Conservation (phyloP, 2,329 filamentous ascomycete species). For the Aureobasidium sp. region DNA sequence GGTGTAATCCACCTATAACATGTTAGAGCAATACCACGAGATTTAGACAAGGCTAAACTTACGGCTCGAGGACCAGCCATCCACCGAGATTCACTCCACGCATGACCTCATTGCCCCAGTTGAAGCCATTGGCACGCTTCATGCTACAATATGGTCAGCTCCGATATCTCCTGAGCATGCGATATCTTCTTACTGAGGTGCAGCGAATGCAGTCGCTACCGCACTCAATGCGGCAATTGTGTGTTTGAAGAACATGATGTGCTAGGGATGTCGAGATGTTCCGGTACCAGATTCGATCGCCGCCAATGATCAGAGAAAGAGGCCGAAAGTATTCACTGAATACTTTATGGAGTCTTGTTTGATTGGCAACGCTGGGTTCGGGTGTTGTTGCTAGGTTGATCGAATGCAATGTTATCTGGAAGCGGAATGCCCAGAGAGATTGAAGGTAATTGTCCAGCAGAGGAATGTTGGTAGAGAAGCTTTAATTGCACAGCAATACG, state of each 20-base stretch:
- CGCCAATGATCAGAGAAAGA: neutral
- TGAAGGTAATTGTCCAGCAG: slow-evolving; percentile 12
- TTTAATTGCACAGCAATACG: slow-evolving; percentile 14
- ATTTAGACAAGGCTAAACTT: slow-evolving; percentile 19
- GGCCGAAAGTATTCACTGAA: neutral
- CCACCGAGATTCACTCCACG: slow-evolving; percentile 46
- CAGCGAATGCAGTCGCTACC: slow-evolving; percentile 21
- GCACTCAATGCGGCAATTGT: slow-evolving; percentile 24
- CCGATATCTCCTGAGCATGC: neutral
- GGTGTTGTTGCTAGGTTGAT: slow-evolving; percentile 5
- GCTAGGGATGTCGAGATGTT: slow-evolving; percentile 5
- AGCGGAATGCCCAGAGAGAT: slow-evolving; percentile 15
- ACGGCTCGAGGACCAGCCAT: slow-evolving; percentile 44
- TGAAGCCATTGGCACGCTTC: slow-evolving; percentile 29
- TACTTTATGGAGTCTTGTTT: neutral
- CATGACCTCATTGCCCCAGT: slow-evolving; percentile 45
- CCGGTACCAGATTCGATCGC: neutral
- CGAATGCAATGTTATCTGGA: slow-evolving; percentile 11
- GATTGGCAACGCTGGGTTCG: slow-evolving; percentile 2
- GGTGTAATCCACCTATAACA: slow-evolving; percentile 47
- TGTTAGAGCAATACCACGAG: neutral
- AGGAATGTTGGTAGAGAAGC: slow-evolving; percentile 12
- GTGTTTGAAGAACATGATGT: slow-evolving; percentile 24
- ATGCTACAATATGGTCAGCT: neutral
- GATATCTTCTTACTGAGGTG: slow-evolving; percentile 22